Conservation (phyloP, 208 protist genomes). For the Trypanosoma avium region DNA sequence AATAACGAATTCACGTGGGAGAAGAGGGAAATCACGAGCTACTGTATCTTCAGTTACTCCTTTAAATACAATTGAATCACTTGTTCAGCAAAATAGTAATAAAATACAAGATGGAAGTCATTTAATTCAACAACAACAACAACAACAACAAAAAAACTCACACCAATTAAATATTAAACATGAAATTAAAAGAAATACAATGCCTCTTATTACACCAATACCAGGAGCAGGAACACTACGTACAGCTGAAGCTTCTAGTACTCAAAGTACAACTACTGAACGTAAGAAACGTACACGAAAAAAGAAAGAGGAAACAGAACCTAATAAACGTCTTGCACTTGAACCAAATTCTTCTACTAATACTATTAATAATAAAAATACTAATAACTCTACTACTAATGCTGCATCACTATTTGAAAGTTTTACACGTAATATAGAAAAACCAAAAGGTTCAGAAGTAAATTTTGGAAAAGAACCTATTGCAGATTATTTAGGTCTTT, state of each 20-base stretch:
- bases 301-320: not conserved
- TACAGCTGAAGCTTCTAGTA: not conserved
- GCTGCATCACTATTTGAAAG: constrained; percentile 22
- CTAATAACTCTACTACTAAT: not conserved
- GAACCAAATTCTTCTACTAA: not conserved
- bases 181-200: not conserved
- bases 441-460: constrained; percentile 16
- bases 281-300: constrained; percentile 16
- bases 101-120: not conserved
- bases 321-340: constrained; percentile 3
- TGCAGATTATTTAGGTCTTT: constrained; percentile 30
- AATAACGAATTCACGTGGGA: not conserved
- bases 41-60: not conserved
- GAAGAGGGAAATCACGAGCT: not conserved
- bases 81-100: not conserved
- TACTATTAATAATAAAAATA: too few species aligned
- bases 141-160: not conserved
- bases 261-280: constrained; percentile 11
- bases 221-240: constrained; percentile 16
- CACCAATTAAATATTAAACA: too few species aligned
- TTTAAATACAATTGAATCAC: not conserved
- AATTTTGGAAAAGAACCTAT: constrained; percentile 41
- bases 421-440: constrained; percentile 20
- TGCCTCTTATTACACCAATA: not conserved
- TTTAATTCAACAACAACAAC: not conserved